phyloP scores from a whole-genome alignment of 768 basidiomycete genomes.

The Tricholoma sp. region DNA sequence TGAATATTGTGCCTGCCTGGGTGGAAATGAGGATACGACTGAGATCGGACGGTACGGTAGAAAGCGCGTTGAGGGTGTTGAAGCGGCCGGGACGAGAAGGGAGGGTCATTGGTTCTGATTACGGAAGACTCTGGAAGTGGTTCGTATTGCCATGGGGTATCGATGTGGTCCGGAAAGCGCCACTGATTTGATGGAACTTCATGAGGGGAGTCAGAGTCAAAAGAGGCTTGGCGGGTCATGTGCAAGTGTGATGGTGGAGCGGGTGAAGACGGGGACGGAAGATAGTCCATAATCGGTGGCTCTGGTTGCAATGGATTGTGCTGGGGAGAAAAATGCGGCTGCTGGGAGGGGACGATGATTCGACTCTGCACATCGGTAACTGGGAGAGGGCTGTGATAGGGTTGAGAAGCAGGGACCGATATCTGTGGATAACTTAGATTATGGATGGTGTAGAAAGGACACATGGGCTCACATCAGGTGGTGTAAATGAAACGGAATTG shows the following conservation, averaged over 20 bases:
- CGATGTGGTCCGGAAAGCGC: not conserved
- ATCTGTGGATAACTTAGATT: not conserved
- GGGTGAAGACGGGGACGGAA: slow-evolving; percentile 12
- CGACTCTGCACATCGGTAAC: not conserved
- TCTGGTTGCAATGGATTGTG: slow-evolving; percentile 3
- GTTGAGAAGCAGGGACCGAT: not conserved
- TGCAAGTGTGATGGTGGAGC: not conserved
- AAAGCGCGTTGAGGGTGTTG: not conserved
- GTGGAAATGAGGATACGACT: not conserved
- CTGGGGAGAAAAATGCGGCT: not conserved
- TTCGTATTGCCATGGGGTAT: slow-evolving; percentile 1
- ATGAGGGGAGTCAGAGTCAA: not conserved
- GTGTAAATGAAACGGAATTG: not conserved
- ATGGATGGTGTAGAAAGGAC: not conserved
- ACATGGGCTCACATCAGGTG: not conserved
- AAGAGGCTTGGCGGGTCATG: not conserved
- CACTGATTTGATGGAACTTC: not conserved
- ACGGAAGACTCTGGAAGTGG: not conserved
- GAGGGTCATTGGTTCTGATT: not conserved
- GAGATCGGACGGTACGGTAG: not conserved
- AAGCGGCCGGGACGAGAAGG: not conserved
- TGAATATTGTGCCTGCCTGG: slow-evolving; percentile 1
- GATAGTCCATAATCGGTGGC: slow-evolving; percentile 14
- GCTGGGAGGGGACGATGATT: slow-evolving; percentile 6
- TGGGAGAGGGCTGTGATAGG: not conserved